Evolutionary conservation across 2,329 filamentous ascomycete genomes (phyloP).

Genomic region (Gaeumannomyces tritici): DNA sequence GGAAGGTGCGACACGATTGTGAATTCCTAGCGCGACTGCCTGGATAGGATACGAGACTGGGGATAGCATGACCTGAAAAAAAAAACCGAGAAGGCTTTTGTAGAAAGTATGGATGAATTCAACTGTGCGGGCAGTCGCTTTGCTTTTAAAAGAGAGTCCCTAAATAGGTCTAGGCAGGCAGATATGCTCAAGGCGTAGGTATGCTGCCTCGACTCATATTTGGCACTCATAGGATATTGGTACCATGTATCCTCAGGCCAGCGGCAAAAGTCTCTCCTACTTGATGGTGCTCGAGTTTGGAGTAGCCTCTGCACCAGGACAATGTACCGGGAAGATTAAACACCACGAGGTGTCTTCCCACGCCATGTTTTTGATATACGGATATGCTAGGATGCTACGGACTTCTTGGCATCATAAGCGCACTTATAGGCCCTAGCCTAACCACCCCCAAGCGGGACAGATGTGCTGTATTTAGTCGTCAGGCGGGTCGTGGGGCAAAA

Average conservation of each 20-base stretch:
- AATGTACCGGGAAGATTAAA: background rate
- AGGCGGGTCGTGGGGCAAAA: constrained; percentile 70
- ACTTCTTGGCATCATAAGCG: background rate
- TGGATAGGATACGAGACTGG: too few species aligned
- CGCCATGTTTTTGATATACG: background rate
- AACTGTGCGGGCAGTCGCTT: too few species aligned
- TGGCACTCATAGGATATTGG: background rate
- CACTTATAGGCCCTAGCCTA: background rate
- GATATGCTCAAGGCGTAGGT: too few species aligned
- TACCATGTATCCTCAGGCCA: background rate
- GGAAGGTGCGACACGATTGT: background rate
- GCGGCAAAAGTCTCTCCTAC: background rate
- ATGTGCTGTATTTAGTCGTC: background rate
- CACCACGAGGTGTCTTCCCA: background rate
- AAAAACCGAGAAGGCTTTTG: too few species aligned
- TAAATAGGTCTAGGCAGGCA: too few species aligned
- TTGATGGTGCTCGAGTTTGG: background rate
- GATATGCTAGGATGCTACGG: background rate
- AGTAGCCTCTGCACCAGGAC: background rate
- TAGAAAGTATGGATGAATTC: too few species aligned
- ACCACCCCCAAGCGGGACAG: background rate
- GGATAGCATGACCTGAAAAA: too few species aligned
- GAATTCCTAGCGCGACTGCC: too few species aligned
- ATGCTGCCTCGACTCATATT: background rate
- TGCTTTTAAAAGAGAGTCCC: too few species aligned